Evolutionary conservation across 768 basidiomycete genomes (phyloP).

Genomic region (Lactarius deliciosus): DNA sequence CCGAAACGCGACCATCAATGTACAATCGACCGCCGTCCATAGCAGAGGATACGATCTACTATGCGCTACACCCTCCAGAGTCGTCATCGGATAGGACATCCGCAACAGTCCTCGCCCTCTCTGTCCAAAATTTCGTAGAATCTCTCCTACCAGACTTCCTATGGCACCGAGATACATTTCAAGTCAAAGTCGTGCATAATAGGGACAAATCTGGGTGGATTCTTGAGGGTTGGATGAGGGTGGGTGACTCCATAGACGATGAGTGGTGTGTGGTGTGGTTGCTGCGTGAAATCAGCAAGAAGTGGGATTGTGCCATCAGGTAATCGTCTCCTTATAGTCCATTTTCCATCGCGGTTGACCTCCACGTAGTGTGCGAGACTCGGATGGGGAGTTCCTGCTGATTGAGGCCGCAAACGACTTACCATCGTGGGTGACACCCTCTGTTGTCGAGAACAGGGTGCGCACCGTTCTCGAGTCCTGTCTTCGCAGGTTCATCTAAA

Average conservation of each 20-base stretch:
- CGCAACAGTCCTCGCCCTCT: slow-evolving; percentile 63
- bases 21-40: slow-evolving; percentile 77
- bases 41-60: slow-evolving; percentile 83
- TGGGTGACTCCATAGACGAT: slow-evolving; percentile 97
- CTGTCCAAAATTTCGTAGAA: slow-evolving; percentile 59
- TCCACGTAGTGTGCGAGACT: slow-evolving; percentile 65
- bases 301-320: slow-evolving; percentile 83
- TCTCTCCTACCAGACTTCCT: slow-evolving; percentile 58
- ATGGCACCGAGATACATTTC: slow-evolving; percentile 85
- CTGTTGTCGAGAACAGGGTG: slow-evolving; percentile 92
- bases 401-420: slow-evolving; percentile 93
- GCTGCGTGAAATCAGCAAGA: slow-evolving; percentile 68
- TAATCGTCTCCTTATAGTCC: slow-evolving; percentile 37
- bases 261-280: slow-evolving; percentile 97
- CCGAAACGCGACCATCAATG: slow-evolving; percentile 35
- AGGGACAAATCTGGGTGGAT: slow-evolving; percentile 51
- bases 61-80: slow-evolving; percentile 63
- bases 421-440: slow-evolving; percentile 88
- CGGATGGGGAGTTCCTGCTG: slow-evolving; percentile 93
- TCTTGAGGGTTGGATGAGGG: slow-evolving; percentile 81
- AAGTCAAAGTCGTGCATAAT: slow-evolving; percentile 62
- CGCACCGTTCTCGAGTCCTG: slow-evolving; percentile 39
- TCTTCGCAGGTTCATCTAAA: slow-evolving; percentile 1
- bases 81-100: slow-evolving; percentile 56
- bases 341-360: neutral